Percentiles rank a stretch among this genome's conserved stretches.
These are phyloP conservation scores for Cryphonectria naterciae DNA, from an alignment of 2,329 filamentous ascomycete genomes.

Conservation along the genomic window DNA sequence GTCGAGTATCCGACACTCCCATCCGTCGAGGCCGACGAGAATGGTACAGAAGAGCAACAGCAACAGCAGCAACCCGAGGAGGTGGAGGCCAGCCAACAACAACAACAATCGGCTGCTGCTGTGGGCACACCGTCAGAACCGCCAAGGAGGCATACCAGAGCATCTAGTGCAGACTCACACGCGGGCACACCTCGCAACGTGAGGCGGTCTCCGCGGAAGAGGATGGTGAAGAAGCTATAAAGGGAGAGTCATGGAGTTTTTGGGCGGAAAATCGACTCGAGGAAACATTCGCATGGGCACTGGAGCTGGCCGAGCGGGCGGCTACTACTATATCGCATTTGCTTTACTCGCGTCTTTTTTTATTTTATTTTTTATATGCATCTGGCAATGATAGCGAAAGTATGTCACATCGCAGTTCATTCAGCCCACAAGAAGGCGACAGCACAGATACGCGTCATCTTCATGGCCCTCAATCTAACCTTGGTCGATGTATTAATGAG, in stretches of 20 bases:
- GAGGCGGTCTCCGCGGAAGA: slow-evolving; percentile 28
- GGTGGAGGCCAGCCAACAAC: slow-evolving; percentile 1
- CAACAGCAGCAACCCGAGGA: neutral
- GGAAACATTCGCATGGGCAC: neutral
- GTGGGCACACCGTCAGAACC: slow-evolving; percentile 12
- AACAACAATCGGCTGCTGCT: neutral
- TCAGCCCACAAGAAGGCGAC: neutral
- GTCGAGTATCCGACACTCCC: slow-evolving; percentile 20
- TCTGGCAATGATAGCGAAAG: neutral
- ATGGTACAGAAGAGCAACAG: neutral
- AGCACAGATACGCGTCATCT: neutral
- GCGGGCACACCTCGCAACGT: slow-evolving; percentile 26
- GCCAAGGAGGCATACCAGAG: slow-evolving; percentile 16
- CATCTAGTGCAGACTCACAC: slow-evolving; percentile 27
- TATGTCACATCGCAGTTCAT: neutral
- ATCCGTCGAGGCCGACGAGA: slow-evolving; percentile 20
- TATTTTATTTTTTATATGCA: neutral
- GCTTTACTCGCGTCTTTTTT: neutral
- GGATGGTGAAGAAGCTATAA: slow-evolving; percentile 3
- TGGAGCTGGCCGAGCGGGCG: neutral
- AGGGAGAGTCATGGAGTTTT: neutral
- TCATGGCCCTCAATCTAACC: neutral
- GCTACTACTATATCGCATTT: neutral
- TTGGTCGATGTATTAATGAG: neutral
- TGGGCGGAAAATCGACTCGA: neutral